Conservation (phyloP, 352 stramenopile species). For the Peronospora belbahrii region DNA sequence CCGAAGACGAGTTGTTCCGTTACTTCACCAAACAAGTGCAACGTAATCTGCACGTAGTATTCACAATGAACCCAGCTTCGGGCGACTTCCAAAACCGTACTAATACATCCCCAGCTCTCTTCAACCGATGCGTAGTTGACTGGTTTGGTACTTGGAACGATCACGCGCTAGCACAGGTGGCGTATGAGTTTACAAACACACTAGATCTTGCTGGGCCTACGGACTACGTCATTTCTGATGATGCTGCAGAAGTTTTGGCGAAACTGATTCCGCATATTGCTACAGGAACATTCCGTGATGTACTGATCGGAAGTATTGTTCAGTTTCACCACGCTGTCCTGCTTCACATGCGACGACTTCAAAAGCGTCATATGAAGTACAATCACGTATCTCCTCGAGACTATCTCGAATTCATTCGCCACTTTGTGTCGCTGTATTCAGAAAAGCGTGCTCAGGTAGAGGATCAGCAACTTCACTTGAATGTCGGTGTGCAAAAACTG, state of each 20-base stretch:
- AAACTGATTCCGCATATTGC: constrained; percentile 65
- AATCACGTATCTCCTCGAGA: constrained; percentile 89
- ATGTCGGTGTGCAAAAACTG: constrained; percentile 97
- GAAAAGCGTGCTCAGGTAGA: constrained; percentile 89
- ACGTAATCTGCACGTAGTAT: constrained; percentile 99
- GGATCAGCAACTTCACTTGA: constrained; percentile 97
- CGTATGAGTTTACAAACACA: constrained; percentile 94
- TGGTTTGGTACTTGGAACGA: constrained; percentile 99
- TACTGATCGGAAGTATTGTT: constrained; percentile 77
- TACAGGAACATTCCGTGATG: constrained; percentile 65
- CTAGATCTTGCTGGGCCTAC: constrained; percentile 91
- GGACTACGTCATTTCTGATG: constrained; percentile 43
- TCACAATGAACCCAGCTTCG: constrained; percentile 99
- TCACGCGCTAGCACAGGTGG: constrained; percentile 97
- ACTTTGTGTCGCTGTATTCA: constrained; percentile 88
- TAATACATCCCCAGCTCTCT: constrained; percentile 98
- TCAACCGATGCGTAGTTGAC: constrained; percentile 99
- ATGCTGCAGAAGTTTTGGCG: constrained; percentile 42
- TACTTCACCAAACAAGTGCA: constrained; percentile 98
- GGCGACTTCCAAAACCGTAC: constrained; percentile 94
- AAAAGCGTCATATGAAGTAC: constrained; percentile 83
- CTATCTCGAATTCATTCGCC: constrained; percentile 89
- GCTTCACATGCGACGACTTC: constrained; percentile 75
- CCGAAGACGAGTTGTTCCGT: constrained; percentile 91
- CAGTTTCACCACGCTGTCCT: constrained; percentile 85